Conservation (phyloP, 495 filamentous ascomycete genomes). For the Pseudomonodictys pantanalensis region DNA sequence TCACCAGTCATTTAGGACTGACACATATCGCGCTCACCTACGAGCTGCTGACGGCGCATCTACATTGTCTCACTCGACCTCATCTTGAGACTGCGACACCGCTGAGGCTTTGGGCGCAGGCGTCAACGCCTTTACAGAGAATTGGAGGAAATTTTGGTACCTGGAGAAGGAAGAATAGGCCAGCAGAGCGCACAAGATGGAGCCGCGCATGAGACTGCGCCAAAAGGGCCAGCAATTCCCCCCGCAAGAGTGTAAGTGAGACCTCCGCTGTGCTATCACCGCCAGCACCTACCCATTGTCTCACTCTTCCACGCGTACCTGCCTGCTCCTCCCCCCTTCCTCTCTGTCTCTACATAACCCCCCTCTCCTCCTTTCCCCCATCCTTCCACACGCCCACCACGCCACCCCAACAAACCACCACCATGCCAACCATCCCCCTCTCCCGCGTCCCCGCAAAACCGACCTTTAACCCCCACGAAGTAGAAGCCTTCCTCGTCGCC, state of each 20-base stretch:
- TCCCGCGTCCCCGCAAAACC: neutral
- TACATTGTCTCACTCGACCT: no score
- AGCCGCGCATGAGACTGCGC: conserved; percentile 52
- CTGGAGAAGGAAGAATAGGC: neutral
- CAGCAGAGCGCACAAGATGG: conserved; percentile 33
- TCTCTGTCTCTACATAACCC: neutral
- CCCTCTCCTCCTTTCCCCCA: neutral
- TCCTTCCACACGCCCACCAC: conserved; percentile 16
- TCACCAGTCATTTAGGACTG: no score
- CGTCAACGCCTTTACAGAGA: no score
- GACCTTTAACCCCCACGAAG: conserved; percentile 45
- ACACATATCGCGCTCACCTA: no score
- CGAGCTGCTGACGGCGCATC: no score
- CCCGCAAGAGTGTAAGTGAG: conserved; percentile 64
- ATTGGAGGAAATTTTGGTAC: no score
- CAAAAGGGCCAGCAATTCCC: conserved; percentile 92
- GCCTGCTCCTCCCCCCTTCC: neutral
- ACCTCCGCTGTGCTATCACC: neutral
- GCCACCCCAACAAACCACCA: neutral
- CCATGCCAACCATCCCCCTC: neutral
- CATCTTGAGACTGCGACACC: no score
- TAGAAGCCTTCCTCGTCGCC: conserved; percentile 77
- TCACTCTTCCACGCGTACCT: neutral
- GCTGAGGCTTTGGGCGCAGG: no score
- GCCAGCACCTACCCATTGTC: neutral